Evolutionary conservation across 225 moss, liverwort and hornwort genomes (phyloP), one percentile per base, ranked within the genome.

Genomic region (Lunularia cruciata): DNA sequence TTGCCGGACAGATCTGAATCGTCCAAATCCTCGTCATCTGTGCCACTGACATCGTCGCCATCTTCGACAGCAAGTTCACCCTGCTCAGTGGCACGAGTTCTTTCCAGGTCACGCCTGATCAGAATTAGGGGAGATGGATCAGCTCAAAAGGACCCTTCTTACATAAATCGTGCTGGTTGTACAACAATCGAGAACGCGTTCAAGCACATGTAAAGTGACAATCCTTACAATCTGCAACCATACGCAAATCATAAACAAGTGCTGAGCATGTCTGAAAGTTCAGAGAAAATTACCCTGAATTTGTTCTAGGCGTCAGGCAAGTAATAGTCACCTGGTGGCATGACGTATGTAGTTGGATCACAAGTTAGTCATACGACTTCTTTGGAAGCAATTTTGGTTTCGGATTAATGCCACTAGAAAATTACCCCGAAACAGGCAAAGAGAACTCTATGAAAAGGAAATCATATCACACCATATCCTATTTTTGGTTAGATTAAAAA

Each of bases 241-340:
- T 13, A 40, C 3, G 39, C 35, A 36, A 59, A 59, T 34, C 37
- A 37, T 5, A 10, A 63, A 25, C 0, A 25, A 8, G 26, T 5
- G 23, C 22, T 9, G 20, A 34, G 32, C 25, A 30, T 5, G 39
- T 5, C 3, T 16, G 8, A 18, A 6, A 0, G 8, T 26, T 61
- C 22, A n/a, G 53, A 30, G 65, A n/a, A 27, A 67, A 18, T 20
- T 49, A 95, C 94, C 91, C 87, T 73, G 85, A 74, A 64, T 54
- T 73, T 23, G 83, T 59, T 78, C 86, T 87, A 37, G 89, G 86
- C 8, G 91, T 95, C 75, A 86, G 82, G 74, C 94, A 95, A 47
- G 91, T 88, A 28, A 95, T 85, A 71, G 69, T 95, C 55, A 78
- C 72, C 91, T 94, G 91, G 75, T 81, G 27, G 34, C 58, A 20